phyloP scores from a whole-genome alignment of 1,284 basidiomycete genomes.

The Takashimella koratensis region DNA sequence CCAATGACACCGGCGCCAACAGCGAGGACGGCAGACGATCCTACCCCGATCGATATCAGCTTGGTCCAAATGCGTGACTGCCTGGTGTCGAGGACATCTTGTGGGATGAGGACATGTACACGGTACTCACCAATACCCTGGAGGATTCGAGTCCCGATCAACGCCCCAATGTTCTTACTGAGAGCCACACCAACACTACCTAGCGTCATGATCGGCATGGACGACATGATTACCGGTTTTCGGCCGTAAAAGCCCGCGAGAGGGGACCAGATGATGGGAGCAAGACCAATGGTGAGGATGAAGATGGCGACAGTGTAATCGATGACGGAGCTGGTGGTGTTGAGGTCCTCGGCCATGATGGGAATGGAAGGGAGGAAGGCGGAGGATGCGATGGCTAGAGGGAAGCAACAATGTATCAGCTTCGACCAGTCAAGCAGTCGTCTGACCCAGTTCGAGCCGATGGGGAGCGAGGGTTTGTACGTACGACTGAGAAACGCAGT shows the following conservation, averaged over 20 bases:
- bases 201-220: conserved; percentile 58
- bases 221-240: conserved; percentile 58
- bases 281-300: conserved; percentile 44
- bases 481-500: conserved; percentile 56
- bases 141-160: conserved; percentile 62
- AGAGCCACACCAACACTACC: conserved; percentile 60
- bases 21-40: conserved; percentile 52
- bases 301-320: conserved; percentile 56
- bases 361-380: conserved; percentile 68
- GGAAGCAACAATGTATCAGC: neutral
- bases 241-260: conserved; percentile 60
- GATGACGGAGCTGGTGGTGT: conserved; percentile 57
- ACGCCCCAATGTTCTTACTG: conserved; percentile 52
- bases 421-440: neutral
- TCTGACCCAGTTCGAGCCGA: neutral
- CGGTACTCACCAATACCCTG: conserved; percentile 59
- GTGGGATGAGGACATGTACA: neutral
- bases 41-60: too few relatives aligned
- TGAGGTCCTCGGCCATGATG: conserved; percentile 60
- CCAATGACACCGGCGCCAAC: conserved; percentile 63
- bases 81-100: too few relatives aligned
- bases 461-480: conserved; percentile 19
- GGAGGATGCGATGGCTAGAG: conserved; percentile 62
- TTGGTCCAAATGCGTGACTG: too few relatives aligned
- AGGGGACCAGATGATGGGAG: conserved; percentile 56